Base-by-base conservation (phyloP, 306 rosid species). In the Corylus americana region DNA sequence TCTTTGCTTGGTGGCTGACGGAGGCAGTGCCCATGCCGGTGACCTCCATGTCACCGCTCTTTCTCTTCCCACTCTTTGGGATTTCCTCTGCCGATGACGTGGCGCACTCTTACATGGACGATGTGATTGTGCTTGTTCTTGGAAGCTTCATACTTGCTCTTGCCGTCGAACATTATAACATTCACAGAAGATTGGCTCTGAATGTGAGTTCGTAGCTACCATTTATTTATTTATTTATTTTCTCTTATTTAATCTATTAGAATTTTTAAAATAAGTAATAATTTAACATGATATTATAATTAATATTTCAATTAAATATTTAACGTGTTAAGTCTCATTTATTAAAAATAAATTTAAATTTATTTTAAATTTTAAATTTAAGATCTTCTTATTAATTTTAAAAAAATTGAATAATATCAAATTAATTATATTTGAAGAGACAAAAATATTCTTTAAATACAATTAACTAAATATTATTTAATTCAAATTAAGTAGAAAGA, bases 91-190 rank as follows among this genome's bases (percentile, higher is more conserved):
- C 97, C 25, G 97, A 90, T 10, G 81, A 51, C 4, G 95, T 94
- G 3, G 97, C 97, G 9, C 97, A 87, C 35, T 83, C 95, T 68
- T 94, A 91, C 61, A 90, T 91, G 97, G 88, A 91, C 61, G 98
- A 94, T 48, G 94, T 92, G 5, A 92, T 92, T 18, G 83, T 97
- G 0, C 91, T 92, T 1, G 93, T 94, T 68, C 74, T 94, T 8
- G 98, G 98, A 10, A 92, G 97, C 76, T 94, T 94, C 79, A 88
- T 94, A 0, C 91, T 94, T 22, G 98, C 94, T 11, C 91, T 94
- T 18, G 97, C 97, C 6, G 98, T 94, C 0, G 98, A 94, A 84
- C 94, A 95, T 78, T 92, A 94, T 71, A 91, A 91, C 81, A 87
- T 94, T 0, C 98, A 94, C 51, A 85, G 88, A 72, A 83, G 98